Evolutionary conservation across 306 rosid species (phyloP), one percentile per base, ranked within the genome.

Genomic region (Mimosa pudica): DNA sequence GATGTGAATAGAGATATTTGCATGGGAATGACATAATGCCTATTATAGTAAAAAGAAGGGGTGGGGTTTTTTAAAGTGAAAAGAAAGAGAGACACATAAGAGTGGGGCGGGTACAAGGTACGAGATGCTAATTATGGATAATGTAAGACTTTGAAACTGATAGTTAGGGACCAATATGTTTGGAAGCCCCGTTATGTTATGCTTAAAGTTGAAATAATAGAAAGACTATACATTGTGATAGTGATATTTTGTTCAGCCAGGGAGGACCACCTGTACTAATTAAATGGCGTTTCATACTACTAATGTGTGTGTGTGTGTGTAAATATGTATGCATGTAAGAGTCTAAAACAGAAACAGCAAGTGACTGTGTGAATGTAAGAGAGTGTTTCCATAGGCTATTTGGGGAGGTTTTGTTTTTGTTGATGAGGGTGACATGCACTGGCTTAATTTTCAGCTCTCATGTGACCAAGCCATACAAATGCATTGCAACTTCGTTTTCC

Each of bases 21-120:
- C 55, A 49, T 52, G 58, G 18, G 7, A 52, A 2, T 4, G 17
- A 4, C 58, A 16, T 24, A 24, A 24, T 55, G 68, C 16, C 61
- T 70, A 65, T 65, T 52, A 66, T 65, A 14, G 70, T 65, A 65
- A 65, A 36, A 55, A 55, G 61, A 55, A 55, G 30, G 3, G 58
- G 17, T 49, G 10, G 33, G 38, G 69, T 11, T 32, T 62, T 32
- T 36, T 3, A 38, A 38, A 3, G 42, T 38, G 42, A 38, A 38
- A 38, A 38, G 42, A 33, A 35, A 35, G 69, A 12, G 69, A 14
- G 14, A 63, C 0, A 52, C 20, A 14, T 16, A 16, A 1, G 58
- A 16, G 58, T 52, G 20, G 58, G 20, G 58, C 16, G 61, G 61
- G 61, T 55, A 55, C 61, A 55, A 55, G 30, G 67, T 61, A 61